phyloP scores from a whole-genome alignment of 116 monocot species.

The Iris pallida region DNA sequence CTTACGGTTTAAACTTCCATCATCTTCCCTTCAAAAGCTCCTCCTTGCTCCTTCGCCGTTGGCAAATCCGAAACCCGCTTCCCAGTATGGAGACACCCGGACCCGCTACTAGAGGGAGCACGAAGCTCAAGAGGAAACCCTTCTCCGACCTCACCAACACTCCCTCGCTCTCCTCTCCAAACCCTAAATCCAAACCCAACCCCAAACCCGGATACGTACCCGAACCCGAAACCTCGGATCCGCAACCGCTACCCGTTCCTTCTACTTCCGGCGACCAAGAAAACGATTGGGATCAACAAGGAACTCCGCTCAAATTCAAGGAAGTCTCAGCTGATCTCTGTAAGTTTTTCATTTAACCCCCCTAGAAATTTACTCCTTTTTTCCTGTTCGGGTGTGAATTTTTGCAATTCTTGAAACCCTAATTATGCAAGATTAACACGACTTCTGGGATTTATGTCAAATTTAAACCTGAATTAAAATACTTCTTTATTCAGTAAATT shows the following conservation, averaged over 20 bases:
- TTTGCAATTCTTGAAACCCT: too few relatives aligned
- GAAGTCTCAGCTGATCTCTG: neutral
- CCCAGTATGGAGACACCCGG: neutral
- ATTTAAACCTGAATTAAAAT: too few relatives aligned
- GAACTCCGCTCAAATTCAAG: neutral
- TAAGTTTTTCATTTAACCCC: neutral
- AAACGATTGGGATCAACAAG: neutral
- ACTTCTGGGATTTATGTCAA: too few relatives aligned
- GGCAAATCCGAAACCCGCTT: neutral
- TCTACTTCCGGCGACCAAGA: neutral
- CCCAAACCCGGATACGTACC: neutral
- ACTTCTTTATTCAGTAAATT: too few relatives aligned
- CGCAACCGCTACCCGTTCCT: neutral
- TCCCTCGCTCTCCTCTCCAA: neutral
- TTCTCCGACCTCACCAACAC: constrained; percentile 10
- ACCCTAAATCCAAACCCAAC: constrained; percentile 1
- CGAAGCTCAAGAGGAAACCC: constrained; percentile 2
- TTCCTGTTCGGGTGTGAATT: too few relatives aligned
- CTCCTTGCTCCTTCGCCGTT: neutral
- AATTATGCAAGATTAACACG: too few relatives aligned
- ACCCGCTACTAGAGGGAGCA: neutral
- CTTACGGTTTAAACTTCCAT: too few relatives aligned
- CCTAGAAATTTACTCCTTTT: too few relatives aligned
- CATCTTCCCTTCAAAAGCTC: neutral
- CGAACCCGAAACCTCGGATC: neutral